Percentiles rank a stretch among this genome's conserved stretches.
Evolutionary conservation across 2,329 filamentous ascomycete genomes (phyloP).

Genomic region (Fusarium stilboides): DNA sequence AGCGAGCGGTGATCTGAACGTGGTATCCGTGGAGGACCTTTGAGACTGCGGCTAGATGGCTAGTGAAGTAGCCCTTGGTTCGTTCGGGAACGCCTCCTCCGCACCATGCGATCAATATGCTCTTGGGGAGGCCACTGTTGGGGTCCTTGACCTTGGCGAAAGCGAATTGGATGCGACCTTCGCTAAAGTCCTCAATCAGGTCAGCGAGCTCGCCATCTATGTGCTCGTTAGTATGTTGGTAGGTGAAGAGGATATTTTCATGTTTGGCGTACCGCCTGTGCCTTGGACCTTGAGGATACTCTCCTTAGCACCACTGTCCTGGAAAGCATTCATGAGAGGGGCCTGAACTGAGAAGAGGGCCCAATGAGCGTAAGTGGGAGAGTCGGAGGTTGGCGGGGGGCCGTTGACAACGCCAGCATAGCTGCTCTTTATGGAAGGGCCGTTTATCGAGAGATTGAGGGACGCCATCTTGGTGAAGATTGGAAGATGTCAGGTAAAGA

Average conservation of each 20-base stretch:
- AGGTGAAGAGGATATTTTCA: background rate
- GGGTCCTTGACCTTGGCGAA: conserved; percentile 97
- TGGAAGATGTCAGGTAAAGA: conserved; percentile 40
- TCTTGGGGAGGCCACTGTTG: conserved; percentile 90
- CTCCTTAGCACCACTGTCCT: conserved; percentile 88
- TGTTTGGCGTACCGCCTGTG: conserved; percentile 77
- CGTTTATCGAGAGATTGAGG: conserved; percentile 84
- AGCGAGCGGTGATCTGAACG: conserved; percentile 95
- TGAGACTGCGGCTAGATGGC: conserved; percentile 88
- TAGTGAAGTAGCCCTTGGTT: conserved; percentile 98
- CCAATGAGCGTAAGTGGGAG: conserved; percentile 92
- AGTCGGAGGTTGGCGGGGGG: conserved; percentile 68
- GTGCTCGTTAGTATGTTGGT: conserved; percentile 38
- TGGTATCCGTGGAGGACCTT: conserved; percentile 98
- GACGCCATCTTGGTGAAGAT: conserved; percentile 75
- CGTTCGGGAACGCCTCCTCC: conserved; percentile 98
- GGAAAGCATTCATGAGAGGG: conserved; percentile 92
- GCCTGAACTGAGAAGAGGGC: conserved; percentile 94
- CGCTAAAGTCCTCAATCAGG: conserved; percentile 94
- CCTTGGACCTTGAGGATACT: conserved; percentile 95
- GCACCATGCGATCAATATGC: conserved; percentile 95
- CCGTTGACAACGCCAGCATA: conserved; percentile 73
- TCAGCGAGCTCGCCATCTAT: conserved; percentile 92
- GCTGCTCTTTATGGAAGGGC: conserved; percentile 87
- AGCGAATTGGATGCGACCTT: conserved; percentile 96